Evolutionary conservation across 139 green algal genomes (phyloP), one percentile per base, ranked within the genome.

Genomic region (Chlamydomonas sp.): DNA sequence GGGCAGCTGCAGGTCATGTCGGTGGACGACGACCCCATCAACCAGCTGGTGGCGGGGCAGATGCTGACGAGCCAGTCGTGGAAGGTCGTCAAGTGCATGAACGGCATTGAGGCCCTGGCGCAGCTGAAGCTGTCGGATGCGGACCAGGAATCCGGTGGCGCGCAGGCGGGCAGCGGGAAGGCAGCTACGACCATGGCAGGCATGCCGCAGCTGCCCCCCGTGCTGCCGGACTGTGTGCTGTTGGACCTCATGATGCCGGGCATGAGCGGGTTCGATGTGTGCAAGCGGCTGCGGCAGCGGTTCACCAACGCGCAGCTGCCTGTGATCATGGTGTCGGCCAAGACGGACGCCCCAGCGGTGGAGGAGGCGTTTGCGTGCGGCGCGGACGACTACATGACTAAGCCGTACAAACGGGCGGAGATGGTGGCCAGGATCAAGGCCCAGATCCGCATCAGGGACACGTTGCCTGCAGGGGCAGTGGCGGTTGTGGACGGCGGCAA

Each of bases 161-260:
- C 17, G 63, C 59, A 1, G 63, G 77, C 2, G 14, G 59, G 4
- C 17, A 60, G 9, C 2, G 17, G 14, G 60, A 18, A 2, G 15
- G 93, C 91, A 10, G 93, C 90, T 12, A 94, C 93, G 61, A 84
- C 57, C 14, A 7, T 68, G 61, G 92, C 57, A 2, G 60, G 57
- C 62, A 4, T 6, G 74, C 62, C 61, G 71, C 71, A 67, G 1
- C 81, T 96, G 18, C 76, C 49, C 71, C 67, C 3, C 15, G 69
- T 80, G 17, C 85, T 95, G 66, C 94, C 94, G 1, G 93, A 97
- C 88, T 49, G 93, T 17, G 87, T 97, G 16, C 85, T 97, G 71
- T 91, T 96, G 61, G 94, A 97, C 63, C 91, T 97, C 0, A 97
- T 97, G 94, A 97, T 97, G 94, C 94, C 94, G 0, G 89, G 84